phyloP scores from a whole-genome alignment of 371 early-diverging fungal species.

The Lichtheimia corymbifera region DNA sequence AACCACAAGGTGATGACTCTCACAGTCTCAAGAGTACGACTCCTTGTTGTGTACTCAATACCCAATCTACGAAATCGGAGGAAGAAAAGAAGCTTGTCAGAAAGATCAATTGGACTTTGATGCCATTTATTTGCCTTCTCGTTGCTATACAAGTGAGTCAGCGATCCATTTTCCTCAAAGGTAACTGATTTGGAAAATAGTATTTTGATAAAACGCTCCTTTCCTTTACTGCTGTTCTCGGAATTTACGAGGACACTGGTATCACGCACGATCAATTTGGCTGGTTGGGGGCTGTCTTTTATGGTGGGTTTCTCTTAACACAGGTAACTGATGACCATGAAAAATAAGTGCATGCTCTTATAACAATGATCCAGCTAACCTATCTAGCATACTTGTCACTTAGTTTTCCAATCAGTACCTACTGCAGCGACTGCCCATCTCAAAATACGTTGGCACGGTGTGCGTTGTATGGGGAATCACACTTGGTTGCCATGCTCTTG shows the following conservation, averaged over 20 bases:
- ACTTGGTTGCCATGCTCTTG: conserved; percentile 18
- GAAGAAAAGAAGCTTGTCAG: conserved; percentile 15
- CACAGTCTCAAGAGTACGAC: no score
- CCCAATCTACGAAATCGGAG: neutral
- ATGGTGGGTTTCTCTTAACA: conserved; percentile 27
- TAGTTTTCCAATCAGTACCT: conserved; percentile 31
- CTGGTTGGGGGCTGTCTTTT: conserved; percentile 32
- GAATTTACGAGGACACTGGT: conserved; percentile 23
- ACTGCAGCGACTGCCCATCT: conserved; percentile 28
- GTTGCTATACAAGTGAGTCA: conserved; percentile 13
- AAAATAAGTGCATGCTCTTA: neutral
- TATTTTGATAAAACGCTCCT: conserved; percentile 33
- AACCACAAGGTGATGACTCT: no score
- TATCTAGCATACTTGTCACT: no score
- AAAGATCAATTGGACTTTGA: conserved; percentile 13
- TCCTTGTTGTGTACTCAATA: neutral
- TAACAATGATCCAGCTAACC: neutral
- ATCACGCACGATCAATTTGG: conserved; percentile 19
- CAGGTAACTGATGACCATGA: conserved; percentile 16
- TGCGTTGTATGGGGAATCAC: conserved; percentile 24
- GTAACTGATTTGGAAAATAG: conserved; percentile 3
- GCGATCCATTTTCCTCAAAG: no score
- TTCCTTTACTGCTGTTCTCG: conserved; percentile 28
- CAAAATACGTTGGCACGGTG: conserved; percentile 24
- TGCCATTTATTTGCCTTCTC: conserved; percentile 12